These are phyloP conservation scores for Dictyostelium capitatum DNA, from an alignment of 78 protist species.

Conservation along the genomic window DNA sequence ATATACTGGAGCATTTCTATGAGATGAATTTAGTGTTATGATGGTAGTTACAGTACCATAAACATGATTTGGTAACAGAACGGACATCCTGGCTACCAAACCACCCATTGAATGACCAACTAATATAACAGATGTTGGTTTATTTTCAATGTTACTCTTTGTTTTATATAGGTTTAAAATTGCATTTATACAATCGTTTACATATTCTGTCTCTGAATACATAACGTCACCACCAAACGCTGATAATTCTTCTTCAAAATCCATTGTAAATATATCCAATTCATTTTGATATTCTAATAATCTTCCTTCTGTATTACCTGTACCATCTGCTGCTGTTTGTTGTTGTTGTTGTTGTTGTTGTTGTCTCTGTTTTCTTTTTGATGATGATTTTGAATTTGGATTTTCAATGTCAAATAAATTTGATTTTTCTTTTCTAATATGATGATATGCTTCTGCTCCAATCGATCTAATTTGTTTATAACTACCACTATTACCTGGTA, in stretches of 20 bases:
- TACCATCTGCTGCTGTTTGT: no score
- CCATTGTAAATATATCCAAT: conserved; percentile 76
- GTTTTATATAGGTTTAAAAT: conserved; percentile 62
- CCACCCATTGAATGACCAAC: conserved; percentile 87
- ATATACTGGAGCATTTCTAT: conserved; percentile 77
- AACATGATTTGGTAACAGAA: conserved; percentile 56
- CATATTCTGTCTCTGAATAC: conserved; percentile 69
- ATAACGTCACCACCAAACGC: conserved; percentile 85
- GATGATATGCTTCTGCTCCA: conserved; percentile 59
- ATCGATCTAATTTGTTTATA: conserved; percentile 77
- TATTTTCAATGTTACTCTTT: background rate
- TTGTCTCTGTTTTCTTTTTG: background rate
- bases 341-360: background rate
- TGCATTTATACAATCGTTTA: conserved; percentile 70
- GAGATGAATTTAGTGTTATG: conserved; percentile 76
- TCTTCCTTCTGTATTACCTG: background rate
- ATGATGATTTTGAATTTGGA: conserved; percentile 32
- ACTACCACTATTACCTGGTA: conserved; percentile 84
- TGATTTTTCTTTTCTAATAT: background rate
- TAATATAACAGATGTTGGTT: conserved; percentile 76
- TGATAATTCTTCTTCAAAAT: conserved; percentile 83
- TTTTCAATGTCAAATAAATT: conserved; percentile 28
- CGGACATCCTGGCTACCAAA: conserved; percentile 74
- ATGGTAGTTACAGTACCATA: conserved; percentile 81
- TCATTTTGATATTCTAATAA: conserved; percentile 48